Evolutionary conservation across 1,139 yeast genomes (phyloP).

Genomic region (Protomyces macrosporus): DNA sequence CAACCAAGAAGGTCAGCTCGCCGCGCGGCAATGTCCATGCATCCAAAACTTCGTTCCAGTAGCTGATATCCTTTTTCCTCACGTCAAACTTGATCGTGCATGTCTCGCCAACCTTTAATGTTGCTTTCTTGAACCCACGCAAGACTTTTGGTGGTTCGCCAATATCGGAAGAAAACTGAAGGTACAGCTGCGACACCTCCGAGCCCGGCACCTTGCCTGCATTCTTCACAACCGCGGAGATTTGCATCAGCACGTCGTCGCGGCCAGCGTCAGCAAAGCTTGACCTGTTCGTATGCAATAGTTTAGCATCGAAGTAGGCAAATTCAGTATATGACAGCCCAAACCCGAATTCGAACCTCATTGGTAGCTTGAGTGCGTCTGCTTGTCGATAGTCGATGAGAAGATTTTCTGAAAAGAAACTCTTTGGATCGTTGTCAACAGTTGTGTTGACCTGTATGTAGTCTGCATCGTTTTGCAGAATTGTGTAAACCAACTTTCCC

Average conservation of each 20-base stretch:
- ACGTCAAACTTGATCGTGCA: conserved; percentile 46
- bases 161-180: conserved; percentile 46
- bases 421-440: conserved; percentile 41
- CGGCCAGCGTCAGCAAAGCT: neutral
- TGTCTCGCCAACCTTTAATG: conserved; percentile 45
- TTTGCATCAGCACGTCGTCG: conserved; percentile 40
- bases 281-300: neutral
- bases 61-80: conserved; percentile 52
- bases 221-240: conserved; percentile 47
- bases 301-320: conserved; percentile 32
- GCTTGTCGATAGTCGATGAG: conserved; percentile 51
- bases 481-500: conserved; percentile 59
- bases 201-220: conserved; percentile 45
- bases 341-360: conserved; percentile 58
- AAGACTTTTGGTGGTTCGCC: conserved; percentile 45
- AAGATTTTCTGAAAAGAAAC: conserved; percentile 38
- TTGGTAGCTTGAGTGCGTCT: conserved; percentile 53
- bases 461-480: conserved; percentile 52
- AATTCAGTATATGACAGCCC: conserved; percentile 57
- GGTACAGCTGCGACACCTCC: conserved; percentile 49
- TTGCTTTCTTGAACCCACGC: conserved; percentile 58
- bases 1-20: conserved; percentile 50
- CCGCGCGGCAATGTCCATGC: conserved; percentile 61
- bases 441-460: conserved; percentile 38
- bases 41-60: conserved; percentile 55